Evolutionary conservation across 179 eudicot species (phyloP).

Genomic region (Silene coronaria): DNA sequence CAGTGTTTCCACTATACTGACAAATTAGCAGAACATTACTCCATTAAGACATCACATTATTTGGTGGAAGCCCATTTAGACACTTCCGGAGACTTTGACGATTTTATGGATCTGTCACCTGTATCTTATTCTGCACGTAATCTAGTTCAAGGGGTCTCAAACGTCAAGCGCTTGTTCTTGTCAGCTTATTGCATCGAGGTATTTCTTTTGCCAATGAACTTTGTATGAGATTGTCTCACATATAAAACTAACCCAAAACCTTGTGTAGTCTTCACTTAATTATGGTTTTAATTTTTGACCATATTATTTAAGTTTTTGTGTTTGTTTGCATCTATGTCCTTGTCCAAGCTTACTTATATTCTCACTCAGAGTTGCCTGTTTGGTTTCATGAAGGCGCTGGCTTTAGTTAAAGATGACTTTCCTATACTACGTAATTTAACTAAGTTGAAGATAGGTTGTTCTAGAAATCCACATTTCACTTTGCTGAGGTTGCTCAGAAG

Average conservation of each 20-base stretch:
- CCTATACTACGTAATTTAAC: background rate
- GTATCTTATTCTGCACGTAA: background rate
- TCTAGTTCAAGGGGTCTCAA: background rate
- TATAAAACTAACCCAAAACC: no score
- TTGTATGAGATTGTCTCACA: no score
- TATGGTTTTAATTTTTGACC: background rate
- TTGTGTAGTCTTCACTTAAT: background rate
- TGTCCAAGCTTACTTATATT: no score
- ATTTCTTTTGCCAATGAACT: background rate
- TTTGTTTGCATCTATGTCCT: no score
- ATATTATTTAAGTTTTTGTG: no score
- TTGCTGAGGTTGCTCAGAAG: background rate
- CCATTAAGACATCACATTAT: background rate
- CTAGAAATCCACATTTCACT: background rate
- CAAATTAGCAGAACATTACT: background rate
- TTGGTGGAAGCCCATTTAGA: constrained; percentile 8
- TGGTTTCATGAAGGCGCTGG: constrained; percentile 4
- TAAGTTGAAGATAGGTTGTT: background rate
- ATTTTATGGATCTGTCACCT: background rate
- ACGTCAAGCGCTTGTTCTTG: background rate
- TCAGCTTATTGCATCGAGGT: background rate
- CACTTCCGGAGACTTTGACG: no score
- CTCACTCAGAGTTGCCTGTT: background rate
- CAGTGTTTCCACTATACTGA: background rate
- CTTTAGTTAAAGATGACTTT: background rate